Base-by-base conservation (phyloP, 129 eudicot species). In the Arctium lappa region DNA sequence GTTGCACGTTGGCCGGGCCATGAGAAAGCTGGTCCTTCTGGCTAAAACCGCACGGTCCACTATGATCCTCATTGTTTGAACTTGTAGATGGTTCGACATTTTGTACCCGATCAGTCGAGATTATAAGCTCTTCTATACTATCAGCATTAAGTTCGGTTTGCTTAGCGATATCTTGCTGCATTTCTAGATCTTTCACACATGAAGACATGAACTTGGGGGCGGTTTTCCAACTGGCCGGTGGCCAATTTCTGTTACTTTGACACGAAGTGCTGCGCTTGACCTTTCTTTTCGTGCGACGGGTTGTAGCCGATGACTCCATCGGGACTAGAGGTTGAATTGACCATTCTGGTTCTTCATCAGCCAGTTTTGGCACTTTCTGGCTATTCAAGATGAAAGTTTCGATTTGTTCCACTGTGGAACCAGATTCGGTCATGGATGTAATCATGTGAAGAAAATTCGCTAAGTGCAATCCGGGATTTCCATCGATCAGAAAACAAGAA, bases 381-480 rank as follows among this genome's bases (percentile, higher is more conserved):
- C 93, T 88, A 40, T 89, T 91, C 62, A 86, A 63, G 36, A 94
- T 85, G 81, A 94, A 91, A 22, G 72, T 82, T 83, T 91, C 98
- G 4, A 83, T 82, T 83, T 90, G 94, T 79, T 91, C 90, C 81
- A 86, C 87, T 4, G 91, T 88, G 16, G 97, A 89, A 79, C 97
- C 97, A 60, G 98, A 86, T 85, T 90, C 88, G 3, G 84, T 88
- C 97, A 91, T 90, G 27, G 91, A 86, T 42, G 91, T 87, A 79
- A 94, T 82, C 97, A 91, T 80, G 84, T 85, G 93, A 82, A 94
- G 97, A 79, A 94, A 94, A 86, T 94, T 94, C 40, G 98, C 97
- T 81, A 91, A 84, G 73, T 89, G 93, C 38, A 93, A 53, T 46
- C 90, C 88, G 7, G 90, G 89, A 72, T 77, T 68, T 31, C 89